Evolutionary conservation across 768 basidiomycete species (phyloP).

Genomic region (Phlebiopsis gigantea): DNA sequence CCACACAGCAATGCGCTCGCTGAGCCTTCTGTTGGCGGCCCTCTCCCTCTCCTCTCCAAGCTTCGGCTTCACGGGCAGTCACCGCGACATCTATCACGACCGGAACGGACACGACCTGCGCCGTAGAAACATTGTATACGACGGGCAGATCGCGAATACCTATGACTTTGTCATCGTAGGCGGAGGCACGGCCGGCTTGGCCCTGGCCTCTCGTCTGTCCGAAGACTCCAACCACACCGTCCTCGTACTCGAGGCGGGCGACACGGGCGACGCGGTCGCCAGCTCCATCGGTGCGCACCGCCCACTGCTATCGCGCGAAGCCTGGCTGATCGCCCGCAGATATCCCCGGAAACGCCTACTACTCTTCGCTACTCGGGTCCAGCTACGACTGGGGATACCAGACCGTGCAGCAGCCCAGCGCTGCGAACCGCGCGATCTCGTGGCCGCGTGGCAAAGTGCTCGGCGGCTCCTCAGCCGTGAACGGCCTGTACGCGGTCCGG

Average conservation of each 20-base stretch:
- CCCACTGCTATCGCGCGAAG: background rate
- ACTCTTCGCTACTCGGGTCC: conserved; percentile 39
- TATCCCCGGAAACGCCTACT: conserved; percentile 48
- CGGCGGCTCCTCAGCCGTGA: conserved; percentile 65
- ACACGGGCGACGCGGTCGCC: conserved; percentile 35
- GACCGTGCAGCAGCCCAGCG: conserved; percentile 42
- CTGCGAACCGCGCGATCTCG: conserved; percentile 35
- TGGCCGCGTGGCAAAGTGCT: conserved; percentile 68
- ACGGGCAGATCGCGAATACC: conserved; percentile 31
- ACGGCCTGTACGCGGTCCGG: conserved; percentile 62
- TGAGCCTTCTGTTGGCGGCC: conserved; percentile 15
- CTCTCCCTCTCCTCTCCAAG: conserved; percentile 16
- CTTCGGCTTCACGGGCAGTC: conserved; percentile 12
- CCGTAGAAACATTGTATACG: conserved; percentile 35
- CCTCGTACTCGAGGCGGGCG: conserved; percentile 41
- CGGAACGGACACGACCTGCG: conserved; percentile 8
- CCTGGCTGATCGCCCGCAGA: conserved; percentile 27
- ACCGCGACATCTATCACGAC: conserved; percentile 19
- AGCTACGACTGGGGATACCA: conserved; percentile 53
- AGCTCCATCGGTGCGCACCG: conserved; percentile 28
- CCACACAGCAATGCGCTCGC: conserved; percentile 18
- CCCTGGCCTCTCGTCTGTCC: conserved; percentile 39
- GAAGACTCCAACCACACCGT: conserved; percentile 41
- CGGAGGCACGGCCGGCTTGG: conserved; percentile 43
- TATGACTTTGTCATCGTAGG: conserved; percentile 55